Conservation (phyloP, 1,139 yeast species). For the Wickerhamomyces sp. region DNA sequence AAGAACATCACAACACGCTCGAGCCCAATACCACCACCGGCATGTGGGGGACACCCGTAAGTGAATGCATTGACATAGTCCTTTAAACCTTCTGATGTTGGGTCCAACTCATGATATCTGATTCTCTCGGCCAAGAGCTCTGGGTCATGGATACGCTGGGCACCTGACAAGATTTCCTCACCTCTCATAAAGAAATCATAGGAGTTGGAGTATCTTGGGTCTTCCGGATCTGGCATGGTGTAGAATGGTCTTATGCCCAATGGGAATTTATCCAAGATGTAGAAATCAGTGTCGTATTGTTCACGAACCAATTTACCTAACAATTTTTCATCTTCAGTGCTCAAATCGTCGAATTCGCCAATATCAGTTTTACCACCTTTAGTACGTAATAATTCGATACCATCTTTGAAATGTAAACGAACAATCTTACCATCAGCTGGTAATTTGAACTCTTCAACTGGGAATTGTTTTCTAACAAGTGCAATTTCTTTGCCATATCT, state of each 20-base stretch:
- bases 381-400: constrained; percentile 76
- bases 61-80: constrained; percentile 91
- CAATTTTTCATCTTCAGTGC: constrained; percentile 91
- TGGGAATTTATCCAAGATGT: constrained; percentile 97
- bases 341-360: constrained; percentile 82
- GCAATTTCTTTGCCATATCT: constrained; percentile 85
- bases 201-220: constrained; percentile 88
- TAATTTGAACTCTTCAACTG: constrained; percentile 93
- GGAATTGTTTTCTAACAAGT: constrained; percentile 88
- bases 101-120: constrained; percentile 77
- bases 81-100: constrained; percentile 72
- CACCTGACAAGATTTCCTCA: constrained; percentile 97
- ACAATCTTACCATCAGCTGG: constrained; percentile 92
- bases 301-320: constrained; percentile 91
- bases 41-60: constrained; percentile 97
- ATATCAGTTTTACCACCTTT: constrained; percentile 77
- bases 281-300: constrained; percentile 94
- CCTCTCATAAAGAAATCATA: constrained; percentile 99
- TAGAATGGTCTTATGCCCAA: constrained; percentile 94
- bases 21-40: constrained; percentile 99
- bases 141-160: constrained; percentile 97
- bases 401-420: constrained; percentile 84
- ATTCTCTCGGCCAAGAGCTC: constrained; percentile 77
- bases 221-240: constrained; percentile 97
- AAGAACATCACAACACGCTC: constrained; percentile 99